phyloP scores from a whole-genome alignment of 306 rosid genomes.

The Trichosanthes cucumerina region DNA sequence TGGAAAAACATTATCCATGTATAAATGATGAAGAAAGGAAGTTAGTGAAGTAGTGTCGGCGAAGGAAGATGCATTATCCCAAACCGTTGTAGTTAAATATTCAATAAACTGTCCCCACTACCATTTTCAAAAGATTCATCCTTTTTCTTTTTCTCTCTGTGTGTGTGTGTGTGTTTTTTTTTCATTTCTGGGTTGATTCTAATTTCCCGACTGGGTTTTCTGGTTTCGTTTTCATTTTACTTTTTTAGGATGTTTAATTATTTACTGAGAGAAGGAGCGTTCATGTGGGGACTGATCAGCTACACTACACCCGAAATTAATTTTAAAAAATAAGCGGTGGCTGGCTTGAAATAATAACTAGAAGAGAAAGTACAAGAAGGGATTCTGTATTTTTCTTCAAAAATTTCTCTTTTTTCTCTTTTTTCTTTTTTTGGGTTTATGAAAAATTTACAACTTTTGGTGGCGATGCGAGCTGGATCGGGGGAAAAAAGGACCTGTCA shows the following conservation, averaged over 20 bases:
- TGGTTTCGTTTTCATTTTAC: background rate
- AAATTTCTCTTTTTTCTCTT: background rate
- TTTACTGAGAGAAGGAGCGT: background rate
- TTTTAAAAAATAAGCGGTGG: background rate
- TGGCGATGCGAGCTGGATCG: background rate
- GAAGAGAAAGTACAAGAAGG: background rate
- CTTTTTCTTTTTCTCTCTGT: background rate
- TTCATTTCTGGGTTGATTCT: background rate
- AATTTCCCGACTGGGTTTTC: background rate
- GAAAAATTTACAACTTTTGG: background rate
- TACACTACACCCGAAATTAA: background rate
- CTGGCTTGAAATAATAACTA: background rate
- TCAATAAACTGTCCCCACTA: background rate
- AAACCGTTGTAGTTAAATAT: background rate
- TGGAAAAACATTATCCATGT: background rate
- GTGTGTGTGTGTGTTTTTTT: background rate
- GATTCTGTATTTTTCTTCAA: slow-evolving; percentile 1
- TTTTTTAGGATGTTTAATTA: background rate
- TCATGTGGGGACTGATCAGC: slow-evolving; percentile 2
- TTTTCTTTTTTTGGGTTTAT: background rate
- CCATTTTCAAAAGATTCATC: background rate
- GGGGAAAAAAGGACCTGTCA: background rate
- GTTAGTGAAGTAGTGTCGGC: slow-evolving; percentile 2
- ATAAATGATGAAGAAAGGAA: background rate
- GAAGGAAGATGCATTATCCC: background rate